These are phyloP conservation scores for Penicillium hesseltinei DNA, from an alignment of 2,329 filamentous ascomycete species.

Conservation along the genomic window DNA sequence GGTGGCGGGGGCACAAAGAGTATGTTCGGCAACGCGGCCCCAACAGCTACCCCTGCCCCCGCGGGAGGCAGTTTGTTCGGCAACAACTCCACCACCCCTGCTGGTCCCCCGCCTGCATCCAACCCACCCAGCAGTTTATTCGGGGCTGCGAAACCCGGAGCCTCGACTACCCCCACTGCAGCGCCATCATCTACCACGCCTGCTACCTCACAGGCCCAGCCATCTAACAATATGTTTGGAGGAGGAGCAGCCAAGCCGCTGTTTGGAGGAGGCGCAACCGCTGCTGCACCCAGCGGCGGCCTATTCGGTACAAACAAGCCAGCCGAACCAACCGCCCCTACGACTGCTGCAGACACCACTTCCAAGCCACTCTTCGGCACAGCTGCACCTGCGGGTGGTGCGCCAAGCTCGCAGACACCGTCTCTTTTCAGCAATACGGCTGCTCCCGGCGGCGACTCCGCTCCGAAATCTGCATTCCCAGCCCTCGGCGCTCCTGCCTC, in stretches of 20 bases:
- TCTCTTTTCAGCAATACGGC: conserved; percentile 33
- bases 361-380: conserved; percentile 32
- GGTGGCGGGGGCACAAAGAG: conserved; percentile 29
- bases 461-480: conserved; percentile 30
- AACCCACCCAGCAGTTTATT: conserved; percentile 29
- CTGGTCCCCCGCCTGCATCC: conserved; percentile 46
- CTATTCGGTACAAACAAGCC: conserved; percentile 35
- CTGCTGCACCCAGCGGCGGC: conserved; percentile 24
- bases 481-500: conserved; percentile 20
- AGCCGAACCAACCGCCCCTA: conserved; percentile 28
- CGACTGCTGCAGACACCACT: conserved; percentile 23
- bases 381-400: conserved; percentile 17
- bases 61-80: conserved; percentile 37
- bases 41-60: conserved; percentile 39
- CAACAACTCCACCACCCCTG: conserved; percentile 50
- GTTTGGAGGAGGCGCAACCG: conserved; percentile 22
- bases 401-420: conserved; percentile 22
- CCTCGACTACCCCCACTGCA: conserved; percentile 21
- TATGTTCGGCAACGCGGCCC: conserved; percentile 36
- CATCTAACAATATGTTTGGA: conserved; percentile 33
- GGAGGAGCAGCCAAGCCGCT: conserved; percentile 27
- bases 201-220: conserved; percentile 30
- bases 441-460: conserved; percentile 24
- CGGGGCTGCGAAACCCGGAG: conserved; percentile 27
- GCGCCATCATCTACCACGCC: conserved; percentile 28